Conservation (phyloP, 768 basidiomycete genomes). For the Pisolithus microcarpus region DNA sequence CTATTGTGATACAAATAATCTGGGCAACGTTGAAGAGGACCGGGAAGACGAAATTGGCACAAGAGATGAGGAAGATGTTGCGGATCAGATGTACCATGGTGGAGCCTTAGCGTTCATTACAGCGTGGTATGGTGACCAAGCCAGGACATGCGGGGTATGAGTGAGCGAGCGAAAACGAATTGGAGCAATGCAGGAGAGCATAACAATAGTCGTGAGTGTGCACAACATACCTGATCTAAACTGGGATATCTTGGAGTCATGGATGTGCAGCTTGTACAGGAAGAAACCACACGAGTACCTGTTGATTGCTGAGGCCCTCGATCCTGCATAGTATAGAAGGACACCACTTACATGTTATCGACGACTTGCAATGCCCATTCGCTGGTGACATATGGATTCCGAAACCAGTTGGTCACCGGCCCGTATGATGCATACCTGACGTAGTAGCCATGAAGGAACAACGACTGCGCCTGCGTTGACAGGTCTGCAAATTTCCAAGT, state of each 20-base stretch:
- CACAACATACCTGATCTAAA: background rate
- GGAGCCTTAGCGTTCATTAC: background rate
- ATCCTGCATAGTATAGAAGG: background rate
- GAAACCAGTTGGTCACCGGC: background rate
- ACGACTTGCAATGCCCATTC: background rate
- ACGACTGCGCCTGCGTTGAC: background rate
- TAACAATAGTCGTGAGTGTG: background rate
- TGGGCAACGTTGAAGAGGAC: conserved; percentile 29
- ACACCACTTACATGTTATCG: background rate
- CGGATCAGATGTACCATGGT: conserved; percentile 16
- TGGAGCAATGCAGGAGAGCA: background rate
- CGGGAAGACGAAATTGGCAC: conserved; percentile 35
- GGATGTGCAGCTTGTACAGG: conserved; percentile 14
- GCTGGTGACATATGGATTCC: conserved; percentile 1
- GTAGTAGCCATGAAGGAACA: conserved; percentile 8
- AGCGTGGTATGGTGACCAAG: too few species aligned
- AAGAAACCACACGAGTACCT: conserved; percentile 25
- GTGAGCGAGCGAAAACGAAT: too few species aligned
- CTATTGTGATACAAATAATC: conserved; percentile 11
- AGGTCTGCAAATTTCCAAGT: background rate
- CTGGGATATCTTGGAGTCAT: background rate
- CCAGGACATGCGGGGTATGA: too few species aligned
- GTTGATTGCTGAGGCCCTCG: background rate
- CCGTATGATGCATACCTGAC: background rate
- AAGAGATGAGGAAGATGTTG: conserved; percentile 30